Evolutionary conservation across 768 basidiomycete genomes (phyloP), one percentile per base, ranked within the genome.

Genomic region (Lentinula boryana): DNA sequence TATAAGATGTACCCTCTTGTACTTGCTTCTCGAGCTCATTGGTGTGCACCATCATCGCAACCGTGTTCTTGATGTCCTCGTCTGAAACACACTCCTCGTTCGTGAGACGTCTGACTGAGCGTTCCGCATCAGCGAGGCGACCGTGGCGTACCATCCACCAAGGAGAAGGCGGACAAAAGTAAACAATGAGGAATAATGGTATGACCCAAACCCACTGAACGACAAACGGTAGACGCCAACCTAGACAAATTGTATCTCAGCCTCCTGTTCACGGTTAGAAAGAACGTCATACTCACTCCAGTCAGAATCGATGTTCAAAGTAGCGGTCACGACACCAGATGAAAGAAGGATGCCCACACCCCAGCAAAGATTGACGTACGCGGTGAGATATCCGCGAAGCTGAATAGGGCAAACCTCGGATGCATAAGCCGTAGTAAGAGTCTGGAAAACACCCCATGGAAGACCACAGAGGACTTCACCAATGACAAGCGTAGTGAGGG

Each of bases 291-390:
- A 58, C 61, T 43, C 35, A 62, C 61, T 56, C 67, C 67, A 68
- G 63, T 68, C 67, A 38, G 56, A 59, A 35, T 66, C 60, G 50
- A 66, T 64, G 7, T 51, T 60, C 27, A 66, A 54, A 9, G 63
- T 64, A 2, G 67, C 67, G 21, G 61, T 64, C 0, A 68, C 67
- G 44, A 68, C 67, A 33, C 67, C 67, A 23, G 59, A 56, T 21
- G 55, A 56, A 43, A 56, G 55, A 5, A 56, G 40, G 31, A 56
- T 56, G 27, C 67, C 67, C 33, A 68, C 60, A 36, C 67, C 67
- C 67, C 67, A 68, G 54, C 67, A 68, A 58, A 68, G 63, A 62
- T 68, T 68, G 54, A 68, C 63, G 58, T 68, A 68, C 43, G 67
- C 65, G 15, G 67, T 66, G 13, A 68, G 62, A 44, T 68, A 68